Conservation (phyloP, 352 stramenopile genomes). For the Pythium vanterpoolii region DNA sequence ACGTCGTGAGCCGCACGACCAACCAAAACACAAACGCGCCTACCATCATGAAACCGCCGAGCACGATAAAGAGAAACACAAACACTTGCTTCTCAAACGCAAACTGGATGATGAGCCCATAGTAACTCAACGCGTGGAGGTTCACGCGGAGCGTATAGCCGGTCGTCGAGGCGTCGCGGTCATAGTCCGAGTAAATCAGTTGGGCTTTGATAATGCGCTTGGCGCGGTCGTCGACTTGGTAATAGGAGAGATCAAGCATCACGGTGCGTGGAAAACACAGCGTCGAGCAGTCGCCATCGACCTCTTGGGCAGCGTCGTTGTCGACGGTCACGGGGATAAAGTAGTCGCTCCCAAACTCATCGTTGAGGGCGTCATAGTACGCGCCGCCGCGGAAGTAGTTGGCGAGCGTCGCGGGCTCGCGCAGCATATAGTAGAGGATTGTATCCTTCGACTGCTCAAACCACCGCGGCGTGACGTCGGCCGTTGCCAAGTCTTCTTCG, state of each 20-base stretch:
- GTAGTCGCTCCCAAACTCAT: constrained; percentile 74
- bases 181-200: constrained; percentile 92
- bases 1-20: constrained; percentile 88
- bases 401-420: constrained; percentile 88
- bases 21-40: constrained; percentile 88
- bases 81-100: constrained; percentile 93
- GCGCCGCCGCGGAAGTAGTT: constrained; percentile 80
- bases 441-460: constrained; percentile 92
- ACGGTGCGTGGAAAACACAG: constrained; percentile 92
- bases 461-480: constrained; percentile 93
- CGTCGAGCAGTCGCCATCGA: constrained; percentile 87
- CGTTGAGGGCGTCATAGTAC: constrained; percentile 67
- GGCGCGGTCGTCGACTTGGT: constrained; percentile 86
- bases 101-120: constrained; percentile 96
- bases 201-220: constrained; percentile 93
- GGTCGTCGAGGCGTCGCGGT: constrained; percentile 82
- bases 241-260: constrained; percentile 93
- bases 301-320: constrained; percentile 60
- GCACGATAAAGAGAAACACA: constrained; percentile 91
- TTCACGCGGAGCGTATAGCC: constrained; percentile 92
- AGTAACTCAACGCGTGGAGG: constrained; percentile 93
- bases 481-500: constrained; percentile 89
- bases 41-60: constrained; percentile 85
- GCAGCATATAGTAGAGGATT: constrained; percentile 90
- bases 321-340: constrained; percentile 95